Conservation (phyloP, 2,329 filamentous ascomycete species). For the Fusarium praegraminearum region DNA sequence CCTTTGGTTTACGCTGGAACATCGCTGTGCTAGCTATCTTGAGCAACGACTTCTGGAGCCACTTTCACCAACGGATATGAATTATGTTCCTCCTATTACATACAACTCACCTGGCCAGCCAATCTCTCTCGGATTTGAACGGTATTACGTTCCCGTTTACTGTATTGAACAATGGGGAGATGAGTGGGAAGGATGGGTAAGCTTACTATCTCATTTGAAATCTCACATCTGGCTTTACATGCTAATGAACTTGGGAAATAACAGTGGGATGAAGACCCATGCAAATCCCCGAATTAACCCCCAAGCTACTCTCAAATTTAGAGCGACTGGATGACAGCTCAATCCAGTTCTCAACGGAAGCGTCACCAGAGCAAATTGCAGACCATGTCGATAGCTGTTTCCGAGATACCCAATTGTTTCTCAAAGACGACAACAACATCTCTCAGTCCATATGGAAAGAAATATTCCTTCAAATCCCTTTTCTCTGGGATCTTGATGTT, state of each 20-base stretch:
- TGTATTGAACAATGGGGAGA: not conserved
- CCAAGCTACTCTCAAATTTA: not conserved
- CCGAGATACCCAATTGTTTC: not conserved
- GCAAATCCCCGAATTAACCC: not conserved
- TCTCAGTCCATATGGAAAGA: slow-evolving; percentile 6
- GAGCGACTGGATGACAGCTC: not conserved
- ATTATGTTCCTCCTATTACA: slow-evolving; percentile 2
- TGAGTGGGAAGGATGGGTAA: slow-evolving; percentile 11
- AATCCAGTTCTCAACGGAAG: not conserved
- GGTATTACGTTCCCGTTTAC: slow-evolving; percentile 1
- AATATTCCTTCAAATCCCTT: slow-evolving; percentile 9
- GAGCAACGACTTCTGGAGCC: not conserved
- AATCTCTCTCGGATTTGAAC: not conserved
- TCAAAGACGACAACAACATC: not conserved
- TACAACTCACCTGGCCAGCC: not conserved
- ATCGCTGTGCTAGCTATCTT: slow-evolving; percentile 1
- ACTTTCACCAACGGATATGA: not conserved
- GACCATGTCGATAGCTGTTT: not conserved
- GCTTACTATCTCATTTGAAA: not conserved
- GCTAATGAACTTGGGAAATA: not conserved
- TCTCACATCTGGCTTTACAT: fast-evolving
- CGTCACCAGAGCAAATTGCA: not conserved
- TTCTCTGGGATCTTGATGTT: slow-evolving; percentile 16
- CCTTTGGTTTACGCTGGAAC: slow-evolving; percentile 13
- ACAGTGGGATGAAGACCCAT: slow-evolving; percentile 14